These are phyloP conservation scores for Paramecium biaurelia DNA, from an alignment of 73 alveolate species.

Conservation along the genomic window DNA sequence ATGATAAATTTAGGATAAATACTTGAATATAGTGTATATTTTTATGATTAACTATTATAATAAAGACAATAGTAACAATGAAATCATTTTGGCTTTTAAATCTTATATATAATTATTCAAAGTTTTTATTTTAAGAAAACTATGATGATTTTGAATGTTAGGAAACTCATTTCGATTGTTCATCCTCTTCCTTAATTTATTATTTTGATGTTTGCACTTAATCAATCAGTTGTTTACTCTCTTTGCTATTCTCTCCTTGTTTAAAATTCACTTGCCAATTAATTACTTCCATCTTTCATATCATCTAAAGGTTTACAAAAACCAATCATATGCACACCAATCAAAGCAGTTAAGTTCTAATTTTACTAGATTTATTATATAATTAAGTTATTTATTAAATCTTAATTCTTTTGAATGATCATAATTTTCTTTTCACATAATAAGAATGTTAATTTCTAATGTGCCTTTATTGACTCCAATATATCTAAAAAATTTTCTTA, in stretches of 20 bases:
- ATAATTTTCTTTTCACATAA: background rate
- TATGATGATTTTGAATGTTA: background rate
- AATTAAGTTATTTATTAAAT: constrained; percentile 39
- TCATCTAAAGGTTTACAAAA: background rate
- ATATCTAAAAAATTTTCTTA: constrained; percentile 56
- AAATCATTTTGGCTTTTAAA: no score
- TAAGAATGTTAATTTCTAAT: constrained; percentile 25
- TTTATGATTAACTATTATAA: no score
- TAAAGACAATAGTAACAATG: no score
- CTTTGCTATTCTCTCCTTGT: background rate
- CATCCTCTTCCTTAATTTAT: background rate
- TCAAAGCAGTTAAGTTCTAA: constrained; percentile 43
- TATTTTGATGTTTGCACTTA: background rate
- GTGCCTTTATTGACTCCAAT: constrained; percentile 18
- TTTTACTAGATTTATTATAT: constrained; percentile 1
- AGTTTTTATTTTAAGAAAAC: background rate
- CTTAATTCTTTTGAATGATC: constrained; percentile 35
- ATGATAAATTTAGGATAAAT: no score
- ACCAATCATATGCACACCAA: constrained; percentile 44
- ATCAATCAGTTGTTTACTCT: background rate
- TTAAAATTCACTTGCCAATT: background rate
- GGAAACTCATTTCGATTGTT: background rate
- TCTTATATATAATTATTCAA: background rate
- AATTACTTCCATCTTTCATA: background rate
- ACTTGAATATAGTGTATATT: no score